Percentiles rank a stretch among this genome's conserved stretches.
These are phyloP conservation scores for Geranium brycei DNA, from an alignment of 345 rosid species.

Conservation along the genomic window DNA sequence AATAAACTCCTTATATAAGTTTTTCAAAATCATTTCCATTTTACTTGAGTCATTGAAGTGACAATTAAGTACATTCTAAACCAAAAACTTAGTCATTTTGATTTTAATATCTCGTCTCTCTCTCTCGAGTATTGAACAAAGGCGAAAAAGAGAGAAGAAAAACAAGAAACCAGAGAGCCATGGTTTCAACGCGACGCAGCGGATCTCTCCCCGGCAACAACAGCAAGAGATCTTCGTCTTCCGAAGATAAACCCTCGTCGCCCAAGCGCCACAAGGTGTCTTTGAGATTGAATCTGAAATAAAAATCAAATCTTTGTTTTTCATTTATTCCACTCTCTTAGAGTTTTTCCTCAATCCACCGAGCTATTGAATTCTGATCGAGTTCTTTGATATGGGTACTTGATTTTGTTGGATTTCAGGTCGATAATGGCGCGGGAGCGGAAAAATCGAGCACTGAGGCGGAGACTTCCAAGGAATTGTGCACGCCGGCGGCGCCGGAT, in stretches of 20 bases:
- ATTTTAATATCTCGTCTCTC: not conserved
- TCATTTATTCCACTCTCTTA: not conserved
- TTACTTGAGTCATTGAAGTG: too few species aligned
- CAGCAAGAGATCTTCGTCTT: slow-evolving; percentile 52
- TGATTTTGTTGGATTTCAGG: slow-evolving; percentile 22
- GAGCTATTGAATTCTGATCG: slow-evolving; percentile 8
- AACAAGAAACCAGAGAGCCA: slow-evolving; percentile 33
- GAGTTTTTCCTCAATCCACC: not conserved
- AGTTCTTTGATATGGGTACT: slow-evolving; percentile 11
- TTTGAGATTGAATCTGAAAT: not conserved
- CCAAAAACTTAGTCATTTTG: not conserved
- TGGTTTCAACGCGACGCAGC: slow-evolving; percentile 82
- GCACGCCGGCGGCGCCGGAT: slow-evolving; percentile 30
- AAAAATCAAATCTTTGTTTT: not conserved
- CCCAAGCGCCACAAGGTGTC: slow-evolving; percentile 69
- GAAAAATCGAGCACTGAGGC: slow-evolving; percentile 34
- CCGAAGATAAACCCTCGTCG: slow-evolving; percentile 54
- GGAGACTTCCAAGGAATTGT: slow-evolving; percentile 50
- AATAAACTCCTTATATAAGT: too few species aligned
- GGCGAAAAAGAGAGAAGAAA: not conserved
- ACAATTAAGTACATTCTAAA: too few species aligned
- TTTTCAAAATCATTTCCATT: too few species aligned
- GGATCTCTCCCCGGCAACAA: slow-evolving; percentile 67
- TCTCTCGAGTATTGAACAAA: slow-evolving; percentile 9
- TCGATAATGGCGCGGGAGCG: slow-evolving; percentile 37